Evolutionary conservation across 257 asterid species (phyloP).

Genomic region (Nyctanthes arbortristis): DNA sequence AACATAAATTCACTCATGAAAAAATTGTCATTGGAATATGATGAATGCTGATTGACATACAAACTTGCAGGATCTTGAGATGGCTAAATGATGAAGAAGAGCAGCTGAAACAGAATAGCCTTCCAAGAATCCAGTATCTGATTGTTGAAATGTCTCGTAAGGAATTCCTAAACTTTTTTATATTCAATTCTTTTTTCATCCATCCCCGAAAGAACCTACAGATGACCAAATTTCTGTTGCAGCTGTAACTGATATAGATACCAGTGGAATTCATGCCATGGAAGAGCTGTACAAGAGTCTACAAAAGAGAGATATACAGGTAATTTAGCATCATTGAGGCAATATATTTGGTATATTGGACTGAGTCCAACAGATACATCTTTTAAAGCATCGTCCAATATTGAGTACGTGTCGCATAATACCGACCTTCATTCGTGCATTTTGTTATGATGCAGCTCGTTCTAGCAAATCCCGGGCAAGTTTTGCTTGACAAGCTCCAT

Average conservation of each 20-base stretch:
- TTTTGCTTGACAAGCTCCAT: constrained; percentile 66
- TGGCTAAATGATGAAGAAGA: constrained; percentile 55
- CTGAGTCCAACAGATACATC: background rate
- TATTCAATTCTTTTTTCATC: background rate
- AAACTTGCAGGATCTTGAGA: constrained; percentile 43
- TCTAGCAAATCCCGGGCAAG: constrained; percentile 77
- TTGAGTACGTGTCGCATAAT: background rate
- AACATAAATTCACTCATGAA: no score
- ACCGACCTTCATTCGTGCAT: background rate
- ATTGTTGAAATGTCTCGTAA: constrained; percentile 60
- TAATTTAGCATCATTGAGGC: constrained; percentile 3
- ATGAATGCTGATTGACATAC: background rate
- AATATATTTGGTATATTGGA: background rate
- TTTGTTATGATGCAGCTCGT: constrained; percentile 50
- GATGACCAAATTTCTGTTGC: constrained; percentile 22
- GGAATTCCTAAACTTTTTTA: background rate
- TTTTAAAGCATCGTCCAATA: no score
- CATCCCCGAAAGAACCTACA: background rate
- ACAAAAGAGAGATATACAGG: constrained; percentile 58
- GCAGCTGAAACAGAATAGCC: constrained; percentile 15
- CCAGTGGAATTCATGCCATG: constrained; percentile 82
- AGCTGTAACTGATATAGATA: constrained; percentile 94
- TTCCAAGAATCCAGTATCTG: constrained; percentile 33
- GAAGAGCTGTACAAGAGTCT: constrained; percentile 68
- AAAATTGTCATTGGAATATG: background rate